A percentile compares a stretch with the other conserved stretches of the same genome.
Conservation (phyloP, 139 green algal species). For the Chlorella sp. region DNA sequence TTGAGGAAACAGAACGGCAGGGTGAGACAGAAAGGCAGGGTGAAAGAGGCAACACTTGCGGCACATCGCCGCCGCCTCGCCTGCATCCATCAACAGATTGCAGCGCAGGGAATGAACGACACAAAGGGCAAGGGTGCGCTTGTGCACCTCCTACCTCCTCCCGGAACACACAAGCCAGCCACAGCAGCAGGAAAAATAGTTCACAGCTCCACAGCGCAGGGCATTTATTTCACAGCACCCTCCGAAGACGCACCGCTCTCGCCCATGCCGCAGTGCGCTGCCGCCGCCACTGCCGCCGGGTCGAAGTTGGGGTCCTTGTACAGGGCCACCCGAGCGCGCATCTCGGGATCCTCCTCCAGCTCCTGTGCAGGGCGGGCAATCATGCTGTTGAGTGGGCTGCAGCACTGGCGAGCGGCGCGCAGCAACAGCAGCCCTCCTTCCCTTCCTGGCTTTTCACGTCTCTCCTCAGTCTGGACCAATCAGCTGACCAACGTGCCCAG, state of each 20-base stretch:
- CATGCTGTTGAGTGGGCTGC: not conserved
- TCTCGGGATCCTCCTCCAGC: slow-evolving; percentile 84
- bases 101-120: too few species aligned
- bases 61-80: not conserved
- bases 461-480: not conserved
- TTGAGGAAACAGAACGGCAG: too few species aligned
- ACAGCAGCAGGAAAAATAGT: not conserved
- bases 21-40: not conserved
- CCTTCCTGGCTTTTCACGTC: not conserved
- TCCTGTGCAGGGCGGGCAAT: slow-evolving; percentile 56
- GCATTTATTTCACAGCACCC: not conserved
- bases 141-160: too few species aligned
- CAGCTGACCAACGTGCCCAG: not conserved
- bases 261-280: not conserved
- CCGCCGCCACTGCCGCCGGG: slow-evolving; percentile 1
- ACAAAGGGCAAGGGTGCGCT: too few species aligned
- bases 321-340: slow-evolving; percentile 66
- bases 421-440: not conserved
- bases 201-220: not conserved
- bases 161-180: too few species aligned
- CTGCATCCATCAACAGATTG: too few species aligned
- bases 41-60: not conserved
- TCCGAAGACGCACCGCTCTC: not conserved
- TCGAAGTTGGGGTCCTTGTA: slow-evolving; percentile 48
- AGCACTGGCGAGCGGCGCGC: not conserved